These are phyloP conservation scores for Fusarium anthophilum DNA, from an alignment of 2,329 filamentous ascomycete species.

Conservation along the genomic window DNA sequence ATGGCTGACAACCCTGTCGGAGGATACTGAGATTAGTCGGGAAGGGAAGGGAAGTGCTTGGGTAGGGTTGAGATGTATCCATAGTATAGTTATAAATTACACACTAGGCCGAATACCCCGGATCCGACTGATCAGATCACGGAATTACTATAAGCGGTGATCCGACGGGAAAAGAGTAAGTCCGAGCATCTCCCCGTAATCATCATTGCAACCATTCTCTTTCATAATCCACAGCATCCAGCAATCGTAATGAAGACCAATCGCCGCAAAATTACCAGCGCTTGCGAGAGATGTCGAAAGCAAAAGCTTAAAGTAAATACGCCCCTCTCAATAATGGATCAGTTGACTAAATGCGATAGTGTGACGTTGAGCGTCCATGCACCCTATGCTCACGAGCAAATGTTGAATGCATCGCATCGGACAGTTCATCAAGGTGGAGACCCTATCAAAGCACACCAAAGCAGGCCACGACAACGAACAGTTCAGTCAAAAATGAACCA, in stretches of 20 bases:
- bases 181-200: fast-evolving
- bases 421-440: not conserved
- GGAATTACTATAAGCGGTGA: fast-evolving
- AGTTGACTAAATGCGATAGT: not conserved
- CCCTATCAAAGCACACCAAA: fast-evolving
- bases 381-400: not conserved
- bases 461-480: fast-evolving
- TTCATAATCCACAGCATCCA: fast-evolving
- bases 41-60: fast-evolving
- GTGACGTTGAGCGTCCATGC: not conserved
- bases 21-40: not conserved
- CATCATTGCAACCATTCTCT: not conserved
- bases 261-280: not conserved
- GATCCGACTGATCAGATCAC: fast-evolving
- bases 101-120: not conserved
- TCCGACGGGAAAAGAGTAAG: not conserved
- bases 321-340: too few species aligned
- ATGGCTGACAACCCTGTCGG: not conserved
- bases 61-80: not conserved
- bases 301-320: conserved; percentile 19
- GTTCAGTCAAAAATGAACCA: fast-evolving
- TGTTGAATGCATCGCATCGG: fast-evolving
- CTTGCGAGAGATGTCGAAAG: conserved; percentile 15
- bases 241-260: not conserved
- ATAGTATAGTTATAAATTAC: too few species aligned